Percentiles rank a stretch among this genome's conserved stretches.
These are phyloP conservation scores for Entomortierella chlamydospora DNA, from an alignment of 192 early-diverging fungal species.

Conservation along the genomic window DNA sequence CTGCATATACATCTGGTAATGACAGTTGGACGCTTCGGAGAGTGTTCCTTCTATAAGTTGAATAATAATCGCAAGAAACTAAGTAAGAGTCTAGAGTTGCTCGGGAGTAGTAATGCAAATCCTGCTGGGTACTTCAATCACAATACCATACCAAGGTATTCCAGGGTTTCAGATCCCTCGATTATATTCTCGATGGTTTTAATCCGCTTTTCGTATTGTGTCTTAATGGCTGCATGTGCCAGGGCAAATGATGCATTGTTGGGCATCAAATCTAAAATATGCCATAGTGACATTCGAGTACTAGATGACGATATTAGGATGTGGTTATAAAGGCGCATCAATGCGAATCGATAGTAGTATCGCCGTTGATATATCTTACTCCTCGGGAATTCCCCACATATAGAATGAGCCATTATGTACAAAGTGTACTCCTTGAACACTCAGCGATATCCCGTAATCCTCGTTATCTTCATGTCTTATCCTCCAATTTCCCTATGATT, in stretches of 20 bases:
- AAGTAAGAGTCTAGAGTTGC: too few species aligned
- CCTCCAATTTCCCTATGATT: constrained; percentile 56
- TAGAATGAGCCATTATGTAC: constrained; percentile 65
- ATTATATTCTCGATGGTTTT: constrained; percentile 50
- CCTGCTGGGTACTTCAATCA: background rate
- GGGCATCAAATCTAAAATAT: constrained; percentile 61
- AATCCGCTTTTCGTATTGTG: constrained; percentile 53
- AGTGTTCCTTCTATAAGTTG: constrained; percentile 39
- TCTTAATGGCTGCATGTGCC: constrained; percentile 44
- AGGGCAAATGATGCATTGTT: constrained; percentile 43
- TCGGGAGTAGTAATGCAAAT: too few species aligned
- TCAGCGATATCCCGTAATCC: constrained; percentile 58
- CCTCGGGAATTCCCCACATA: constrained; percentile 59
- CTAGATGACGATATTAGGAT: background rate
- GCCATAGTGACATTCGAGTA: constrained; percentile 38
- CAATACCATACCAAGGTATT: constrained; percentile 41
- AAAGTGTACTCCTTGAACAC: constrained; percentile 63
- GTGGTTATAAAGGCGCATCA: background rate
- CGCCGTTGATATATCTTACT: constrained; percentile 24
- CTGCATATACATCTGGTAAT: constrained; percentile 62
- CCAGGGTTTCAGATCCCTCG: constrained; percentile 22
- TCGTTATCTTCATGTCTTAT: constrained; percentile 60
- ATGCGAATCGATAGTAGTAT: too few species aligned
- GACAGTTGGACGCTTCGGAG: constrained; percentile 40
- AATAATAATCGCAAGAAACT: too few species aligned